Evolutionary conservation across 345 rosid genomes (phyloP).

Genomic region (Cochlearia excelsa): DNA sequence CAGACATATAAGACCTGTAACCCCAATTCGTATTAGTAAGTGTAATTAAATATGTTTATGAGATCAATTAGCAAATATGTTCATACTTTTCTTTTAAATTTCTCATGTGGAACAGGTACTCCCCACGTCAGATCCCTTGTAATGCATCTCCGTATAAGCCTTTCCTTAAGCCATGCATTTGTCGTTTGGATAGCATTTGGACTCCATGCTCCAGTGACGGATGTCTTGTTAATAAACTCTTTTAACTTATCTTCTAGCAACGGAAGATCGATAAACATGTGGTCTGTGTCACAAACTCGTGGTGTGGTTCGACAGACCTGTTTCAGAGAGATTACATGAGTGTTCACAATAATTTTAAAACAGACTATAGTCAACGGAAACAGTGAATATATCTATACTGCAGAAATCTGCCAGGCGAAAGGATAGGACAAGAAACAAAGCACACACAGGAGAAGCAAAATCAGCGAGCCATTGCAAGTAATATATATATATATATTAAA

Average conservation of each 20-base stretch:
- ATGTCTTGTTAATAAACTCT: constrained; percentile 60
- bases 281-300: constrained; percentile 69
- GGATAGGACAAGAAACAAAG: background rate
- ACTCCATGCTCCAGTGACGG: constrained; percentile 90
- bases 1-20: constrained; percentile 93
- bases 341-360: background rate
- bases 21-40: constrained; percentile 21
- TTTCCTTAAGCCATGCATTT: constrained; percentile 89
- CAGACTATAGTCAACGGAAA: too few relatives aligned
- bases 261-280: constrained; percentile 96
- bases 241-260: constrained; percentile 65
- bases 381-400: too few relatives aligned
- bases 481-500: too few relatives aligned
- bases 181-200: constrained; percentile 92
- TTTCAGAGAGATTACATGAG: constrained; percentile 24
- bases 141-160: constrained; percentile 78
- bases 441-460: background rate
- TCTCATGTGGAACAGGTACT: constrained; percentile 93
- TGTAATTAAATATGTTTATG: constrained; percentile 2
- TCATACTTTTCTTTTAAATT: constrained; percentile 65
- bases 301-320: constrained; percentile 72
- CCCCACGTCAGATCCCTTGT: constrained; percentile 99
- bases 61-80: background rate
- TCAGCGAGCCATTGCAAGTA: too few relatives aligned
- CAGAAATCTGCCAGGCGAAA: too few relatives aligned